A percentile compares a stretch with the other conserved stretches of the same genome.
phyloP scores from a whole-genome alignment of 768 basidiomycete species.

The Tricholoma flavovirens region DNA sequence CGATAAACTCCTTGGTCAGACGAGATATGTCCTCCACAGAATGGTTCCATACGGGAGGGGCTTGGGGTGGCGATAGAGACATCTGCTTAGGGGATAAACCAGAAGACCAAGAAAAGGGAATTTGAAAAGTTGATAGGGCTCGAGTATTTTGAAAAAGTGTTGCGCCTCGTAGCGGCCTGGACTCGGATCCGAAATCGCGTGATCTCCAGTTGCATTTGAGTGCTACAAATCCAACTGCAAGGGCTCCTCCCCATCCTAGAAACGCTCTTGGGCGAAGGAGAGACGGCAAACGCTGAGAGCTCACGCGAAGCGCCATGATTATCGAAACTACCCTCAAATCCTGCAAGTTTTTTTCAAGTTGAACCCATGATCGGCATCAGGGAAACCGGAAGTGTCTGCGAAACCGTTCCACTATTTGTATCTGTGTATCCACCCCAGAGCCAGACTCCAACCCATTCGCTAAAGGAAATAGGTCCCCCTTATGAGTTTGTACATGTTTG shows the following conservation, averaged over 20 bases:
- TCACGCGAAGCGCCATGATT: conserved; percentile 26
- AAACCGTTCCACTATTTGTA: too few species aligned
- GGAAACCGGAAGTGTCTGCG: too few species aligned
- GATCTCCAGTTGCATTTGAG: conserved; percentile 32
- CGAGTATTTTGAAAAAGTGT: conserved; percentile 17
- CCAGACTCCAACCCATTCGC: too few species aligned
- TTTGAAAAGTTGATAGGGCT: conserved; percentile 24
- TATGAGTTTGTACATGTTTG: too few species aligned
- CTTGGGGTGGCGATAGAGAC: conserved; percentile 57
- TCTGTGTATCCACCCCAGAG: too few species aligned
- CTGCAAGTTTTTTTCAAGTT: conserved; percentile 5
- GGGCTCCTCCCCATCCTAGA: conserved; percentile 33
- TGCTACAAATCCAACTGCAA: conserved; percentile 36
- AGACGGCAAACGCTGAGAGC: conserved; percentile 19
- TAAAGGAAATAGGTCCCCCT: too few species aligned
- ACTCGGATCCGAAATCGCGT: conserved; percentile 36
- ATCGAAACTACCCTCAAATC: conserved; percentile 4
- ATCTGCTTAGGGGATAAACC: conserved; percentile 29
- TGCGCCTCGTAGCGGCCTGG: conserved; percentile 18
- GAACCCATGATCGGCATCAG: too few species aligned
- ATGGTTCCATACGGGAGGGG: conserved; percentile 63
- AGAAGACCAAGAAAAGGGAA: conserved; percentile 22
- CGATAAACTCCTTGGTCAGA: conserved; percentile 55
- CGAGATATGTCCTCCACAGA: conserved; percentile 51
- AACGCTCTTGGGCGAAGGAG: conserved; percentile 18